Evolutionary conservation across 2,329 filamentous ascomycete species (phyloP).

Genomic region (Pyrenochaeta sp.): DNA sequence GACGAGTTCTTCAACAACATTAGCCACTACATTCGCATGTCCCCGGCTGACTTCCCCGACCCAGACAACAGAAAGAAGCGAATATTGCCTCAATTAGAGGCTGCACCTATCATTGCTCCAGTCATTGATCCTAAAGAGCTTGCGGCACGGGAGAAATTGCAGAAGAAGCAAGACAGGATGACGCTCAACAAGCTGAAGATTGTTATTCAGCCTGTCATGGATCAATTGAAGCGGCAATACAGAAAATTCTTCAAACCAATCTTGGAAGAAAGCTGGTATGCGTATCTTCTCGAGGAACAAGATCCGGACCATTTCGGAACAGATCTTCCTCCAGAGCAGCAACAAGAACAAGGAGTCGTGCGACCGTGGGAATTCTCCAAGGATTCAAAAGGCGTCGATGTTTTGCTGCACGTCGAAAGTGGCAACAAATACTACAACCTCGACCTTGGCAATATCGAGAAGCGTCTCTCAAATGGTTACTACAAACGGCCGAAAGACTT

Average conservation of each 20-base stretch:
- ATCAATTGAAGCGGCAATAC: slow-evolving; percentile 91
- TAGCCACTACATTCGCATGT: slow-evolving; percentile 77
- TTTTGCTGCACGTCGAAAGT: slow-evolving; percentile 76
- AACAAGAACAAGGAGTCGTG: slow-evolving; percentile 62
- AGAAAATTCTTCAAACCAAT: slow-evolving; percentile 82
- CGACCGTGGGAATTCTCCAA: slow-evolving; percentile 82
- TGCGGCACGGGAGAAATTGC: slow-evolving; percentile 80
- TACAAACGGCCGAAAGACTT: slow-evolving; percentile 93
- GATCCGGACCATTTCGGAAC: slow-evolving; percentile 73
- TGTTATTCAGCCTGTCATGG: slow-evolving; percentile 92
- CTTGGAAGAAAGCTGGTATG: slow-evolving; percentile 76
- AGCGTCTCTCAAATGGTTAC: slow-evolving; percentile 94
- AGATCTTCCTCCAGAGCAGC: slow-evolving; percentile 65
- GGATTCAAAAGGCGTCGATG: slow-evolving; percentile 80
- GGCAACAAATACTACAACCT: slow-evolving; percentile 95
- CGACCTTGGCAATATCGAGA: slow-evolving; percentile 91
- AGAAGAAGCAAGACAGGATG: slow-evolving; percentile 83
- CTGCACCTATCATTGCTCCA: slow-evolving; percentile 65
- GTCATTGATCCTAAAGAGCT: slow-evolving; percentile 67
- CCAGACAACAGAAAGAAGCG: slow-evolving; percentile 86
- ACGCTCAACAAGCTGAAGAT: slow-evolving; percentile 88
- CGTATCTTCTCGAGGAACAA: slow-evolving; percentile 84
- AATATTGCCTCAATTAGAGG: slow-evolving; percentile 78
- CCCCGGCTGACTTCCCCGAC: slow-evolving; percentile 86
- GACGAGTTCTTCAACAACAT: slow-evolving; percentile 81